These are phyloP conservation scores for Vigna unguiculata DNA, from an alignment of 306 rosid genomes.

Conservation along the genomic window DNA sequence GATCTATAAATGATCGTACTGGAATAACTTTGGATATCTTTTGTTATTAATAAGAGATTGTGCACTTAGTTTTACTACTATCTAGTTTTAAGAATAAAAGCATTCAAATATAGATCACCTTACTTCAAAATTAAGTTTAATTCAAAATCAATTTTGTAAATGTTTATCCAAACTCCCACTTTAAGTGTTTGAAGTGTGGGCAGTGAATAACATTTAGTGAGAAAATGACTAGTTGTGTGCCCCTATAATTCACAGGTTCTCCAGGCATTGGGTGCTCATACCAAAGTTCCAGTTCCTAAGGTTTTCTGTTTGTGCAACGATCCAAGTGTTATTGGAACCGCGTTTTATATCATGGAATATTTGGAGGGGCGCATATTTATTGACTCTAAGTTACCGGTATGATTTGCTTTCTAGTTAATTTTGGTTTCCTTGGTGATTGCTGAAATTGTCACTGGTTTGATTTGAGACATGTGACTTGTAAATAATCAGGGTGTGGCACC, in stretches of 20 bases:
- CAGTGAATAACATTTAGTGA: background rate
- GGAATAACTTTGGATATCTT: too few species aligned
- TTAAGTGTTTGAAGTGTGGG: background rate
- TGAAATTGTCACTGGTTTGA: slow-evolving; percentile 1
- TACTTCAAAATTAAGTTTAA: background rate
- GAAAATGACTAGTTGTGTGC: background rate
- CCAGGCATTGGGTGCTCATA: slow-evolving; percentile 70
- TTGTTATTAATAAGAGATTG: background rate
- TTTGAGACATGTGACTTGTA: slow-evolving; percentile 40
- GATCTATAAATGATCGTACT: too few species aligned
- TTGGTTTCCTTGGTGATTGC: slow-evolving; percentile 24
- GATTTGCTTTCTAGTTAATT: slow-evolving; percentile 32
- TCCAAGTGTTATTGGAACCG: slow-evolving; percentile 75
- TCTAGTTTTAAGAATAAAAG: background rate
- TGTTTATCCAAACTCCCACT: background rate
- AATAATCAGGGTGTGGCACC: slow-evolving; percentile 72
- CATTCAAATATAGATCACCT: background rate
- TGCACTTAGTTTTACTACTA: background rate
- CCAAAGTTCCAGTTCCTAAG: slow-evolving; percentile 86
- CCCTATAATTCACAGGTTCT: slow-evolving; percentile 65
- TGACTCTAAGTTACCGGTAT: slow-evolving; percentile 81
- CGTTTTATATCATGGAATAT: slow-evolving; percentile 93
- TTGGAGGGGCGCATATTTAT: slow-evolving; percentile 88
- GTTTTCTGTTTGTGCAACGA: slow-evolving; percentile 87
- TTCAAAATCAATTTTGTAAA: background rate